Base-by-base conservation (phyloP, 805 yeast species). In the Pichia kluyveri region DNA sequence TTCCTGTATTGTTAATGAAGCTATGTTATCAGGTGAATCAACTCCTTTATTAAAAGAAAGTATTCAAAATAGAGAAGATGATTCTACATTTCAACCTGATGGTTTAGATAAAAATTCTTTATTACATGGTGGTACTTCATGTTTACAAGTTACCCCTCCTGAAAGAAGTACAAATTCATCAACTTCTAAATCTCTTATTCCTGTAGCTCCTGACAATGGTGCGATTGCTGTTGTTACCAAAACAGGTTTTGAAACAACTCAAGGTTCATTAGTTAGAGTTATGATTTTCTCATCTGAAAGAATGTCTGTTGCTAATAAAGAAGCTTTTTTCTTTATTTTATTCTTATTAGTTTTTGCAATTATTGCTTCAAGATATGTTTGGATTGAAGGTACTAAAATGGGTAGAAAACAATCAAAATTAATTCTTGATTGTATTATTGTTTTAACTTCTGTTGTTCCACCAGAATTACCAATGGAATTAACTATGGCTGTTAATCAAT, bases 381-480 rank as follows among this genome's bases (percentile, higher is more conserved):
- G 99, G 99, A 83, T 86, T 51, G 96, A 91, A 70, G 99, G 99
- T 68, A 85, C 95, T 26, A 82, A 77, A 65, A 83, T 87, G 87
- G 98, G 96, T 60, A 85, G 99, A 70, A 79, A 87, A 58, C 96
- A 91, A 67, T 86, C 95, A 47, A 91, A 91, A 69, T 77, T 93
- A 66, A 83, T 93, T 55, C 76, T 93, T 61, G 98, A 93, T 69
- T 93, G 99, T 81, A 85, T 93, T 55, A 78, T 93, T 61, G 95
- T 93, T 58, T 79, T 93, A 59, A 93, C 99, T 18, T 90, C 98
- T 44, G 99, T 93, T 54, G 99, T 93, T 39, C 99, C 99, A 37
- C 99, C 99, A 40, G 99, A 93, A 70, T 76, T 93, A 57, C 99
- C 99, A 50, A 93, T 93, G 98, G 99, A 93, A 72, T 77, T 93